phyloP scores from a whole-genome alignment of 495 filamentous ascomycete genomes.

The Endocarpon pusillum region DNA sequence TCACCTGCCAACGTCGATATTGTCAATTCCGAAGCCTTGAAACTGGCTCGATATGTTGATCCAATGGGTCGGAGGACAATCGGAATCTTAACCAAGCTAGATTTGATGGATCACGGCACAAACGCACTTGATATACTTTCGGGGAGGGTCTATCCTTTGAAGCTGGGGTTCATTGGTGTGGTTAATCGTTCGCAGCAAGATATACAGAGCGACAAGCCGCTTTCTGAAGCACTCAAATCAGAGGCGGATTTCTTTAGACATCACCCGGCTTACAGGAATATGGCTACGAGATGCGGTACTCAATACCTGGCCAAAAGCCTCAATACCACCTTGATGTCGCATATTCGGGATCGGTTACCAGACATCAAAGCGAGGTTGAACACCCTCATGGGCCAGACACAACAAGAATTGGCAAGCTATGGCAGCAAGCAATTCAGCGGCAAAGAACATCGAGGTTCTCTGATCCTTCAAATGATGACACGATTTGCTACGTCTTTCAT shows the following conservation, averaged over 20 bases:
- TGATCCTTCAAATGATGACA: constrained; percentile 96
- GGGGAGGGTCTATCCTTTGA: constrained; percentile 88
- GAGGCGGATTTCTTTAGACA: constrained; percentile 94
- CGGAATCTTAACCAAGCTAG: constrained; percentile 91
- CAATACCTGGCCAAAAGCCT: constrained; percentile 90
- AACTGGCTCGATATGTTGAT: constrained; percentile 93
- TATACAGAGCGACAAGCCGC: constrained; percentile 84
- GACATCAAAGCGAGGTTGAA: constrained; percentile 98
- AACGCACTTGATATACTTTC: constrained; percentile 96
- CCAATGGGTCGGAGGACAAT: constrained; percentile 89
- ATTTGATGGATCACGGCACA: constrained; percentile 98
- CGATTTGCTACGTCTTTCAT: constrained; percentile 96
- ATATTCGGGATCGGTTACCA: constrained; percentile 87
- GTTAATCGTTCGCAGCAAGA: constrained; percentile 98
- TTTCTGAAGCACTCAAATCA: constrained; percentile 74
- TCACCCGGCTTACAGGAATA: constrained; percentile 93
- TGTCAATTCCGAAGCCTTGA: constrained; percentile 95
- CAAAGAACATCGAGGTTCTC: constrained; percentile 85
- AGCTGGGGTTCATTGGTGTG: constrained; percentile 94
- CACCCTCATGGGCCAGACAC: constrained; percentile 96
- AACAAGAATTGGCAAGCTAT: constrained; percentile 96
- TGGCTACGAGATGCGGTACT: constrained; percentile 84
- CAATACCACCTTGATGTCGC: constrained; percentile 85
- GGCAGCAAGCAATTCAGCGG: constrained; percentile 96
- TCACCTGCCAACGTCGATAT: constrained; percentile 97